Evolutionary conservation across 169 alveolate species (phyloP).

Genomic region (Eimeria brunetti): DNA sequence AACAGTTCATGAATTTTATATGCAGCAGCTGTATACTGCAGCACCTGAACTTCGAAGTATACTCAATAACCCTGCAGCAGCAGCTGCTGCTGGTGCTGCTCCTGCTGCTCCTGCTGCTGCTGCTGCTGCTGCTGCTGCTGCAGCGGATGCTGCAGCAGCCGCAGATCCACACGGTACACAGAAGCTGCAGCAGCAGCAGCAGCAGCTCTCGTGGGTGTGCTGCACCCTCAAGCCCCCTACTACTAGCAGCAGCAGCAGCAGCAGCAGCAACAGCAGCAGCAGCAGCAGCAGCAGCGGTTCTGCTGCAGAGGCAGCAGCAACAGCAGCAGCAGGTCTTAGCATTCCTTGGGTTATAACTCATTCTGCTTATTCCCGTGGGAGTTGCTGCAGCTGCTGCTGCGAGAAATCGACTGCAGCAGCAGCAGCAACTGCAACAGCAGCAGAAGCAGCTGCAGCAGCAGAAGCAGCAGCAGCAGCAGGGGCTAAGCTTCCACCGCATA

Average conservation of each 20-base stretch:
- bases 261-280: background rate
- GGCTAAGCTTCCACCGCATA: background rate
- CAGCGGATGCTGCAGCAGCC: background rate
- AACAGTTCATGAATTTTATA: background rate
- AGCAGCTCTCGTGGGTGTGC: background rate
- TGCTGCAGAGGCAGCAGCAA: background rate
- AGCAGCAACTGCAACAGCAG: background rate
- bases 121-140: background rate
- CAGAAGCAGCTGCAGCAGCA: background rate
- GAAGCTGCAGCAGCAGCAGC: background rate
- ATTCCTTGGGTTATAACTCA: background rate
- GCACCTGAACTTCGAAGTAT: background rate
- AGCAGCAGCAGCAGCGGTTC: no score
- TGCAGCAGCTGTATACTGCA: background rate
- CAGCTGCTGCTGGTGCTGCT: background rate
- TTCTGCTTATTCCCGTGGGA: background rate
- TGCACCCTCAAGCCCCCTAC: background rate
- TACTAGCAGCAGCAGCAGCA: background rate
- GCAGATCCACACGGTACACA: background rate
- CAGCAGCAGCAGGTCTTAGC: background rate
- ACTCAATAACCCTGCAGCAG: background rate
- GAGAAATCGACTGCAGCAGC: background rate
- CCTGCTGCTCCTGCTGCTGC: background rate
- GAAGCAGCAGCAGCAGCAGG: constrained; percentile 1
- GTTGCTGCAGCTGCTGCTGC: constrained; percentile 7